Conservation (phyloP, 441 rosid genomes). For the Jatropha multifida region DNA sequence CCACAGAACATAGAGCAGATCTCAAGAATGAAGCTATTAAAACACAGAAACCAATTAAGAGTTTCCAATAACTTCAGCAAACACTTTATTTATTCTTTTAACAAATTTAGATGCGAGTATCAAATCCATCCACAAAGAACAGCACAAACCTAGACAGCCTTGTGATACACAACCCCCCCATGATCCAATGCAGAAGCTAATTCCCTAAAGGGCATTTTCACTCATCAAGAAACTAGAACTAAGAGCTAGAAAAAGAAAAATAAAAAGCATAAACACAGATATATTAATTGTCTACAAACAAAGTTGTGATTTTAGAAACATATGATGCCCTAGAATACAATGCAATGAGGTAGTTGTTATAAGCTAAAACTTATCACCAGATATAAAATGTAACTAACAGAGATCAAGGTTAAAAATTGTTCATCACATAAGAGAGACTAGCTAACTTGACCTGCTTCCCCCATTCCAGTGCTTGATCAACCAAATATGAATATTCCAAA, state of each 20-base stretch:
- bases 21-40: not conserved
- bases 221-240: not conserved
- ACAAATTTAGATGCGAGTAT: not conserved
- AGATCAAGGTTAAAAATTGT: constrained; percentile 29
- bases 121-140: not conserved
- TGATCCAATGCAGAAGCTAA: constrained; percentile 3
- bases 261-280: not conserved
- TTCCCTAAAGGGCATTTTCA: not conserved
- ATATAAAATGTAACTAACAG: constrained; percentile 26
- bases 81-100: too few species aligned
- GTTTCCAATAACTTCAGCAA: not conserved
- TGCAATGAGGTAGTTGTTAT: constrained; percentile 6
- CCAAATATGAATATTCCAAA: constrained; percentile 86
- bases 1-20: not conserved
- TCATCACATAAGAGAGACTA: constrained; percentile 28
- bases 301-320: not conserved
- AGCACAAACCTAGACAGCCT: constrained; percentile 1
- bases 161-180: not conserved
- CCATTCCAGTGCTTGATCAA: constrained; percentile 87
- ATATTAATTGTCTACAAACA: not conserved
- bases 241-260: not conserved
- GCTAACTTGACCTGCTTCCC: constrained; percentile 81
- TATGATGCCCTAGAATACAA: constrained; percentile 7
- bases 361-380: constrained; percentile 21
- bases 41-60: not conserved